Base-by-base conservation (phyloP, 345 rosid species). In the Populus davidiana region DNA sequence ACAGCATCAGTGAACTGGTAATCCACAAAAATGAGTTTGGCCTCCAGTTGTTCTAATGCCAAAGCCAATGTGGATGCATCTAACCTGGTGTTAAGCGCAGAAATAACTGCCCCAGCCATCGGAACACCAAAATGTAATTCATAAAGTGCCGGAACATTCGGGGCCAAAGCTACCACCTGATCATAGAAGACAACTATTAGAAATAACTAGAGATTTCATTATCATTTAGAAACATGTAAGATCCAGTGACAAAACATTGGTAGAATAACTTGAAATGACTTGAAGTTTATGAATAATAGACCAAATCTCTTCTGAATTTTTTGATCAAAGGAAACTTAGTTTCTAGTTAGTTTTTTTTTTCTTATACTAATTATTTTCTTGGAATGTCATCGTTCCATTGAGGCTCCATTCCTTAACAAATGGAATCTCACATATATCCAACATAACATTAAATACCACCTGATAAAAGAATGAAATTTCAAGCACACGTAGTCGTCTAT, bases 121-220 rank as follows among this genome's bases (percentile, higher is more conserved):
- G 94, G 91, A 49, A 87, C 90, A 23, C 87, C 88, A 61, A 88
- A 90, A 65, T 88, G 94, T 23, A 88, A 77, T 74, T 87, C 88
- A 33, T 87, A 90, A 7, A 82, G 77, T n/a, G 89, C 89, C 5
- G 94, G 92, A 41, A 90, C 23, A 79, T 90, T 90, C 17, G 92
- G 92, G 14, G 91, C 90, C 79, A 90, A 33, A 8, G 87, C 86
- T 61, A 82, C 92, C 33, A 88, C 87, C 90, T 88, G 81, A n/a
- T 35, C 73, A 77, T n/a, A 12, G 10, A 2, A 64, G 20, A 70
- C 8, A 6, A 56, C 3, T 4, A 31, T 50, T 10, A 11, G 66
- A 35, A 21, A 2, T 72, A 43, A 13, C 52, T 10, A 69, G 20
- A 69, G 20, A 70, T 25, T 14, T 29, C 43, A 35, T 2, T 54